phyloP scores from a whole-genome alignment of 208 protist genomes.

The Trypanosoma avium region DNA sequence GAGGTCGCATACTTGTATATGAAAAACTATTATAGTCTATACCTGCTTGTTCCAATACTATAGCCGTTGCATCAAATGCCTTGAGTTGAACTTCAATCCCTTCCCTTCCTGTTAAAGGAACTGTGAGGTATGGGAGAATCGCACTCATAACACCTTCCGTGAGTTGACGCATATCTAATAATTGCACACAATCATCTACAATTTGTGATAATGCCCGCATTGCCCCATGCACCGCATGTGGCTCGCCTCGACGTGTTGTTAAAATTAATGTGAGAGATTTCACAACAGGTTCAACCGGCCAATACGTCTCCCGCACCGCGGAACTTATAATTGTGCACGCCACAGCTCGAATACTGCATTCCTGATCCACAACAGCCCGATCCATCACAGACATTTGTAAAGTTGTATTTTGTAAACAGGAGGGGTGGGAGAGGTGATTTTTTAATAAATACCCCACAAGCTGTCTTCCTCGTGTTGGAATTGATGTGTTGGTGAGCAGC shows the following conservation, averaged over 20 bases:
- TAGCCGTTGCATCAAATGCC: conserved; percentile 55
- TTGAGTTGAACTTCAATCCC: conserved; percentile 47
- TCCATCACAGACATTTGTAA: conserved; percentile 57
- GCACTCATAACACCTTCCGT: conserved; percentile 50
- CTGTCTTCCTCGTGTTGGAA: conserved; percentile 45
- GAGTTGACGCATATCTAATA: conserved; percentile 60
- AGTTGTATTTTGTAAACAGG: conserved; percentile 44
- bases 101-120: conserved; percentile 15
- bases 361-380: conserved; percentile 57
- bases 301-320: conserved; percentile 70
- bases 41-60: conserved; percentile 65
- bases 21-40: conserved; percentile 59
- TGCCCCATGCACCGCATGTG: conserved; percentile 61
- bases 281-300: conserved; percentile 53
- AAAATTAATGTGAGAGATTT: conserved; percentile 38
- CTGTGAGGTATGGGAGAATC: conserved; percentile 44
- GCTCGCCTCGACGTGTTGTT: conserved; percentile 32
- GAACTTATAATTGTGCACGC: conserved; percentile 71
- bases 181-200: conserved; percentile 56
- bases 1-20: conserved; percentile 47
- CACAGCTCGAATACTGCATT: conserved; percentile 68
- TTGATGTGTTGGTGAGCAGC: conserved; percentile 47
- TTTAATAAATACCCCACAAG: conserved; percentile 76
- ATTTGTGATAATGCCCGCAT: conserved; percentile 78
- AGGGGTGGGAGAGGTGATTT: conserved; percentile 61